Base-by-base conservation (phyloP, 2,329 filamentous ascomycete genomes). In the Aspergillus chevalieri region DNA sequence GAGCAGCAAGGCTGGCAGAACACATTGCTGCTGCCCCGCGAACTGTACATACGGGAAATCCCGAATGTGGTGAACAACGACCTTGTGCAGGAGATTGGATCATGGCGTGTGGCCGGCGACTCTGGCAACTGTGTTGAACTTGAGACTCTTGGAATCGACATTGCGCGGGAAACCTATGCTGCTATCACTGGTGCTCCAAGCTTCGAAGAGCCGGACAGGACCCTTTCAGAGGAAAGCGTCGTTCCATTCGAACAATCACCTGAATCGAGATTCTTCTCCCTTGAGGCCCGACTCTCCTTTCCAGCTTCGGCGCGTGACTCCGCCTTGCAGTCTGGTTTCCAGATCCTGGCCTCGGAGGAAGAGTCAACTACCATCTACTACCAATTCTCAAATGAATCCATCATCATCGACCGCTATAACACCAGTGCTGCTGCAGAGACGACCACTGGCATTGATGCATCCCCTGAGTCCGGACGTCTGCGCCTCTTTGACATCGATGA, bases 311-410 rank as follows among this genome's bases (percentile, higher is more conserved):
- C 53, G 2, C 43, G 53, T 8, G n/a, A 41, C 4, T 53, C 51
- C 2, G 36, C 12, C 4, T 10, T 53, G 1, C 44, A 53, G 22
- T 38, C 48, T 22, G 56, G 56, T 1, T 58, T 58, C 54, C 43
- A 51, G 49, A 51, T 58, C 12, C 41, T 58, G 4, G 30, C 54
- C 1, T 58, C 56, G 1, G 45, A 47, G 14, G 21, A 43, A 5
- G 56, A 58, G n/a, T 44, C 43, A 2, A 58, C 56, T 1, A 51
- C 38, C 4, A 48, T 58, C 33, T 58, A 55, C 24, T 58, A 58
- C 33, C 56, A 57, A 47, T 58, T 58, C 47, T 55, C 54, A 2
- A 58, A 58, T 2, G 56, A 57, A 43, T 57, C 52, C n/a, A 49
- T 58, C 5, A 49, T 58, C 21, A 36, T 58, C 9, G 54, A 57